Evolutionary conservation across 1,284 basidiomycete species (phyloP), one percentile per base, ranked within the genome.

Genomic region (Ustilago tritici): DNA sequence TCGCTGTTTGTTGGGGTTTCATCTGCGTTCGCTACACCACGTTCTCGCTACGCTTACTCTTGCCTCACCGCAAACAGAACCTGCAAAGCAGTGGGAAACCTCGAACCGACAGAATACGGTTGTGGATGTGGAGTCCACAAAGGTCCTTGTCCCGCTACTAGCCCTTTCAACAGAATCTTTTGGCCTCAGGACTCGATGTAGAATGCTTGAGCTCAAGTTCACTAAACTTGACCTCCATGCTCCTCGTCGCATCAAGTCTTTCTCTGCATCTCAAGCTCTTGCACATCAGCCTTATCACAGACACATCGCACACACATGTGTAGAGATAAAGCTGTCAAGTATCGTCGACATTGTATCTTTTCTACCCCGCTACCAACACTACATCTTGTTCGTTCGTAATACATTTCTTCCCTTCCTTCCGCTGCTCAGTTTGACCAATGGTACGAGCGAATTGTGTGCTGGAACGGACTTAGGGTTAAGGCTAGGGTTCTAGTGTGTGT

Each of bases 41-140:
- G 23, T 28, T 28, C 23, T 38, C 53, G 35, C 35, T 34, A 35
- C 54, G 35, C 15, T 34, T 6, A 9, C 31, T 14, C 40, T 41
- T 41, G 15, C 9, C 11, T 15, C 15, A 6, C 23, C 23, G 23
- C 23, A 10, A 11, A 35, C 36, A 69, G 66, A 28, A 41, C 43
- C 3, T 76, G 74, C 32, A 76, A 76, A 50, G 56, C 60, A 28
- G 62, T 71, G 1, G 74, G 74, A 5, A 63, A 46, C 1, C 59
- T 76, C 6, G 31, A 31, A 12, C 28, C 46, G 4, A 41, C 47
- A 10, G 74, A 76, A 57, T 76, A 71, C 69, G 74, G 65, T 7
- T 76, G 74, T 46, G 50, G 36, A 4, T 76, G 74, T 63, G 74
- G 74, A 3, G 74, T 76, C 10, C 74, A 76, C 49, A 19, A 23